A percentile compares a stretch with the other conserved stretches of the same genome.
phyloP scores from a whole-genome alignment of 495 filamentous ascomycete species.

The Rostrohypoxylon terebratum region DNA sequence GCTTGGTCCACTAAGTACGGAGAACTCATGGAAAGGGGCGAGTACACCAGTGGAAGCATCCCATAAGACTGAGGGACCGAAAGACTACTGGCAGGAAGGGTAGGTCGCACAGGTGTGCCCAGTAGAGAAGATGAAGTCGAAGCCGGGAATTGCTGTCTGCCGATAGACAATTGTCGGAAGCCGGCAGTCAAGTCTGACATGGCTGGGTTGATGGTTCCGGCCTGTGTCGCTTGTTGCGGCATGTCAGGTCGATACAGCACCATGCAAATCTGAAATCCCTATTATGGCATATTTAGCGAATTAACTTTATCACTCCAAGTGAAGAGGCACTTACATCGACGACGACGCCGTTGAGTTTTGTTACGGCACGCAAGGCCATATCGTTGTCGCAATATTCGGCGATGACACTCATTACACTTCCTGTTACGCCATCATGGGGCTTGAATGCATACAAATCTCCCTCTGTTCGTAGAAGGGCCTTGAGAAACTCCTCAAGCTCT shows the following conservation, averaged over 20 bases:
- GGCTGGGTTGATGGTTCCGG: conserved; percentile 6
- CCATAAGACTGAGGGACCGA: conserved; percentile 45
- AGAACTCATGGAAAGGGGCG: conserved; percentile 39
- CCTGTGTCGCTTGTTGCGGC: neutral
- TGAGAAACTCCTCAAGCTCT: conserved; percentile 58
- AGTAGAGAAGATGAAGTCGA: conserved; percentile 41
- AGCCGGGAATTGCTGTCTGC: conserved; percentile 38
- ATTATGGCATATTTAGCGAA: conserved; percentile 17
- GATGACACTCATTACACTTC: conserved; percentile 55
- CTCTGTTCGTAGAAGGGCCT: conserved; percentile 61
- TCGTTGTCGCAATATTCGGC: conserved; percentile 68
- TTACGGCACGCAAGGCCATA: conserved; percentile 50
- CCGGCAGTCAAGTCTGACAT: conserved; percentile 33
- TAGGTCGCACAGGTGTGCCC: conserved; percentile 56
- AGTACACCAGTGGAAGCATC: conserved; percentile 55
- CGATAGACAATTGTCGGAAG: conserved; percentile 47
- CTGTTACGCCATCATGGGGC: conserved; percentile 48
- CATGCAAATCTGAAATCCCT: conserved; percentile 48
- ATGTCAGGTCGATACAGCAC: conserved; percentile 44
- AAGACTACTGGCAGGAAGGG: conserved; percentile 19
- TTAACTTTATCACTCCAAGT: neutral
- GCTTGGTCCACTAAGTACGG: conserved; percentile 54
- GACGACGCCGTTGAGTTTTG: conserved; percentile 58
- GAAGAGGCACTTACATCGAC: conserved; percentile 59
- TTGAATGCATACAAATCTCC: conserved; percentile 68